Base-by-base conservation (phyloP, 495 filamentous ascomycete species). In the Haplographium delicatum region DNA sequence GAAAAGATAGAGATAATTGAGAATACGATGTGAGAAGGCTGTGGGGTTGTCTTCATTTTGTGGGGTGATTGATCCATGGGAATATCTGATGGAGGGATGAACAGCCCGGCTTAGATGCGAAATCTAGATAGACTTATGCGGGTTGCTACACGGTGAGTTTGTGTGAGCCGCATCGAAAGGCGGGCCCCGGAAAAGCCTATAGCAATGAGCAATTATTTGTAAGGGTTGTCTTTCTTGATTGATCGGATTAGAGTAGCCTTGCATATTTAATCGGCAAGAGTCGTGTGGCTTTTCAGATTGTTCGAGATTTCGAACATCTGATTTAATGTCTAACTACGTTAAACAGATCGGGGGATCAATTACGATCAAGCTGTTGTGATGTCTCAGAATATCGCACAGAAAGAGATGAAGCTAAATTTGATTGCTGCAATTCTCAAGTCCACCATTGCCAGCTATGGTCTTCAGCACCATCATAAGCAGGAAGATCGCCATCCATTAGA, bases 401-500 rank as follows among this genome's bases (percentile, higher is more conserved):
- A n/a, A n/a, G n/a, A n/a, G n/a, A n/a, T n/a, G n/a, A n/a, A n/a
- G n/a, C n/a, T n/a, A n/a, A n/a, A n/a, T n/a, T n/a, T n/a, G n/a
- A n/a, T n/a, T n/a, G n/a, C n/a, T n/a, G n/a, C n/a, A n/a, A n/a
- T n/a, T n/a, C n/a, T n/a, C n/a, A n/a, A n/a, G n/a, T n/a, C 8
- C 8, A 43, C 25, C 35, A 41, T 42, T 28, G 22, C 20, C 23
- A 10, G 15, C 9, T 23, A 5, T 39, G 25, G 18, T 18, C 47
- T 31, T 9, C 16, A 20, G 28, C 24, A 13, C 46, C 52, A 40
- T 34, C 40, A 26, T 50, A 50, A 39, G 39, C 31, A 0, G 58
- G 50, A 16, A 54, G 38, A 37, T 60, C 58, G 3, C 52, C 57
- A 46, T 57, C 53, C 47, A 58, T 51, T 33, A 62, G 26, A 10